Conservation (phyloP, 768 basidiomycete genomes). For the Boletus sp. region DNA sequence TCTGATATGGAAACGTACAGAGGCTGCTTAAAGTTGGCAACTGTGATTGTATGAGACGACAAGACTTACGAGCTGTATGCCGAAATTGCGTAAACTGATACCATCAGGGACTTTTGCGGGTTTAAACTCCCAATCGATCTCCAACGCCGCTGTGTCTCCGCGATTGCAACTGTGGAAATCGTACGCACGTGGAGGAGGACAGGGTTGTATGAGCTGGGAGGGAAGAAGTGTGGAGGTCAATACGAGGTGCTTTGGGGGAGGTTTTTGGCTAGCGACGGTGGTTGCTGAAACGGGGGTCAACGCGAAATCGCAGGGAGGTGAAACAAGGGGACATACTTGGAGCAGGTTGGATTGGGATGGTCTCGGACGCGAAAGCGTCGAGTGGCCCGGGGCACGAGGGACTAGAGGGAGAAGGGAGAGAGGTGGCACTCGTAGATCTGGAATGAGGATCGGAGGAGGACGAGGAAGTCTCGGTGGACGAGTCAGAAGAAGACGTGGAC, state of each 20-base stretch:
- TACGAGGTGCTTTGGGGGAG: conserved; percentile 30
- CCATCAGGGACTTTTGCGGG: conserved; percentile 76
- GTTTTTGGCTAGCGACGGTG: conserved; percentile 4
- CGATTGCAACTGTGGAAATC: conserved; percentile 22
- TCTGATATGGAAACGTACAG: conserved; percentile 89
- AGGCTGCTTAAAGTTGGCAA: conserved; percentile 45
- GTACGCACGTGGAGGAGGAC: conserved; percentile 16
- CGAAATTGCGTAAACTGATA: conserved; percentile 83
- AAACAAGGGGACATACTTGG: conserved; percentile 1
- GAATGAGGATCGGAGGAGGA: conserved; percentile 22
- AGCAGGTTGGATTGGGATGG: neutral
- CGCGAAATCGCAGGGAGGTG: neutral
- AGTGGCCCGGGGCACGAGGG: conserved; percentile 7
- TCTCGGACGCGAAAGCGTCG: conserved; percentile 6
- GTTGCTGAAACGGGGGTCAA: conserved; percentile 11
- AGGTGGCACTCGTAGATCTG: conserved; percentile 26
- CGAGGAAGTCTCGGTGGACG: conserved; percentile 23
- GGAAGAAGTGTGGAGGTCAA: conserved; percentile 54
- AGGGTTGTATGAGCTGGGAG: conserved; percentile 41
- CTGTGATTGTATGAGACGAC: neutral
- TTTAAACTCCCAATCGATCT: conserved; percentile 59
- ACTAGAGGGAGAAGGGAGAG: conserved; percentile 28
- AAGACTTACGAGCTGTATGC: conserved; percentile 77
- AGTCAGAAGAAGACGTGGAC: conserved; percentile 26
- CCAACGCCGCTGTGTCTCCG: conserved; percentile 15